Percentiles rank a stretch among this genome's conserved stretches.
phyloP scores from a whole-genome alignment of 1,139 yeast genomes.

The Geotrichum citri-aurantii region DNA sequence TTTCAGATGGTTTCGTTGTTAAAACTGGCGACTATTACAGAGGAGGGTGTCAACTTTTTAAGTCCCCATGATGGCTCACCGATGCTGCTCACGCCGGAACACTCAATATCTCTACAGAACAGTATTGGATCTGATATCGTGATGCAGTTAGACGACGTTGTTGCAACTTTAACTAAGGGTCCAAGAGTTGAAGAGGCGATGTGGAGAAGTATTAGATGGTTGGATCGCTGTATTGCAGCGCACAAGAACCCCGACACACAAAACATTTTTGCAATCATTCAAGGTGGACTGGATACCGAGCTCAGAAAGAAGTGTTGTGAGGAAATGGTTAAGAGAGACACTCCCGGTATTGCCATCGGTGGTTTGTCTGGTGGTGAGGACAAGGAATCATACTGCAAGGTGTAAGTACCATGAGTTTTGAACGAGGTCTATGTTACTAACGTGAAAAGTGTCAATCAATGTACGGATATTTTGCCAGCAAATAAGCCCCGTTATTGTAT shows the following conservation, averaged over 20 bases:
- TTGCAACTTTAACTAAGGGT: slow-evolving; percentile 41
- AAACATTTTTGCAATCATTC: slow-evolving; percentile 42
- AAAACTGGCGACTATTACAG: slow-evolving; percentile 43
- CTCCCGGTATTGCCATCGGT: slow-evolving; percentile 46
- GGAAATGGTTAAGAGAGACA: slow-evolving; percentile 42
- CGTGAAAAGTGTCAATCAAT: slow-evolving; percentile 30
- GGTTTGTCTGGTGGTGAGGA: slow-evolving; percentile 45
- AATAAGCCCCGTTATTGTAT: slow-evolving; percentile 43
- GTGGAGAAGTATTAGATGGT: slow-evolving; percentile 42
- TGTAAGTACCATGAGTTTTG: slow-evolving; percentile 19
- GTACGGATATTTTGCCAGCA: slow-evolving; percentile 41
- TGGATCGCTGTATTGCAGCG: slow-evolving; percentile 42
- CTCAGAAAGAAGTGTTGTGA: slow-evolving; percentile 38
- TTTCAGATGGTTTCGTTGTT: slow-evolving; percentile 45
- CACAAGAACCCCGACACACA: slow-evolving; percentile 41
- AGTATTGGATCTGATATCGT: slow-evolving; percentile 43
- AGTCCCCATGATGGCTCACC: slow-evolving; percentile 45
- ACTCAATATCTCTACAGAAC: slow-evolving; percentile 41
- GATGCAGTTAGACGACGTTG: slow-evolving; percentile 45
- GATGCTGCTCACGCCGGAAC: slow-evolving; percentile 44
- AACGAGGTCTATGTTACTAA: slow-evolving; percentile 1
- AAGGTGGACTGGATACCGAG: slow-evolving; percentile 42
- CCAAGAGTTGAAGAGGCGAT: slow-evolving; percentile 43
- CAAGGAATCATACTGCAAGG: slow-evolving; percentile 38
- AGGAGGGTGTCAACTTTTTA: slow-evolving; percentile 42